Conservation (phyloP, 2,329 filamentous ascomycete species). For the Incumbomyces lentus region DNA sequence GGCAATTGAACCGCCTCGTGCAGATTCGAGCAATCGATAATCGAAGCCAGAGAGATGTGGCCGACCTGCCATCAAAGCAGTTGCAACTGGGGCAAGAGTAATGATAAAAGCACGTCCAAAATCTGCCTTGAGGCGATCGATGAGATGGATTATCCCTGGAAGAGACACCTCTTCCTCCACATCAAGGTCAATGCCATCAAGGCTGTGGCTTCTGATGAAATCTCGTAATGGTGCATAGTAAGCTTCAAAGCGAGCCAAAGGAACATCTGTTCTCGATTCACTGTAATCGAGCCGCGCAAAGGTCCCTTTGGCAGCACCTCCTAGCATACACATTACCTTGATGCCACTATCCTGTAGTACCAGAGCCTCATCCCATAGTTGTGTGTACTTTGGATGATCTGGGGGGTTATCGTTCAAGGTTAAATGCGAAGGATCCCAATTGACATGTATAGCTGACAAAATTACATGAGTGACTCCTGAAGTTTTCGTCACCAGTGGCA, state of each 20-base stretch:
- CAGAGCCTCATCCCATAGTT: conserved; percentile 68
- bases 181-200: conserved; percentile 67
- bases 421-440: conserved; percentile 54
- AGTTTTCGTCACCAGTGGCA: conserved; percentile 46
- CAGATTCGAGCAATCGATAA: conserved; percentile 63
- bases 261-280: conserved; percentile 33
- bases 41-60: conserved; percentile 66
- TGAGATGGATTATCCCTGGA: conserved; percentile 53
- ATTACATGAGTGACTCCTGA: conserved; percentile 71
- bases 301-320: conserved; percentile 69
- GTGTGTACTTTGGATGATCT: conserved; percentile 54
- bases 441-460: conserved; percentile 76
- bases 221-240: conserved; percentile 62
- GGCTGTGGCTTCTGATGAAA: conserved; percentile 49
- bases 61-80: conserved; percentile 53
- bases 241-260: conserved; percentile 52
- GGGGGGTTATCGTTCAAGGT: conserved; percentile 74
- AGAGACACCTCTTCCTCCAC: conserved; percentile 70
- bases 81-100: conserved; percentile 71
- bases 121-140: conserved; percentile 51
- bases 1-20: conserved; percentile 54
- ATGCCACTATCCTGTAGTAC: conserved; percentile 63
- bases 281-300: conserved; percentile 49
- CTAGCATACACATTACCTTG: conserved; percentile 76
- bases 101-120: conserved; percentile 54